Percentiles rank a stretch among this genome's conserved stretches.
Evolutionary conservation across 2,329 filamentous ascomycete genomes (phyloP).

Genomic region (Lasiodiplodia sp.): DNA sequence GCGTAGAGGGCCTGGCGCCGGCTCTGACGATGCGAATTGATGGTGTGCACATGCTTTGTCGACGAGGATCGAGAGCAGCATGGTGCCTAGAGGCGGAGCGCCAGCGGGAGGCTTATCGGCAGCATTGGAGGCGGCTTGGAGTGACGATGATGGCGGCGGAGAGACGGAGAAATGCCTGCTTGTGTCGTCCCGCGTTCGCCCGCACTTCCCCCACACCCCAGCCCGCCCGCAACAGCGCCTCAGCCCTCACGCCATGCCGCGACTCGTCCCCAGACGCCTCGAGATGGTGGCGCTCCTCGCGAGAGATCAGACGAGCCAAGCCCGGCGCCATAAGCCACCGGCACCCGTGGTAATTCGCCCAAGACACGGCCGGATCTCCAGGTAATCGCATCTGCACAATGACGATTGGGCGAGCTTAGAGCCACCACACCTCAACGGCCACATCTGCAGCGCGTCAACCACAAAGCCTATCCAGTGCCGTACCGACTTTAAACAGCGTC

Average conservation of each 20-base stretch:
- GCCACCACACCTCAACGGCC: background rate
- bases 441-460: background rate
- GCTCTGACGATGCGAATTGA: slow-evolving; percentile 40
- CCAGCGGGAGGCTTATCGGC: slow-evolving; percentile 27
- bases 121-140: slow-evolving; percentile 24
- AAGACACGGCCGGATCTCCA: background rate
- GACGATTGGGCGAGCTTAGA: slow-evolving; percentile 24
- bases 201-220: slow-evolving; percentile 8
- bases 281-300: background rate
- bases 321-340: background rate
- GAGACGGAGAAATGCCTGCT: slow-evolving; percentile 25
- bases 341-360: background rate
- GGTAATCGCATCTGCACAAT: slow-evolving; percentile 20
- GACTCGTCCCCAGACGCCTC: background rate
- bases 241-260: slow-evolving; percentile 15
- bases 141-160: slow-evolving; percentile 24
- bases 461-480: background rate
- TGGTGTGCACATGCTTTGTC: slow-evolving; percentile 48
- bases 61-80: slow-evolving; percentile 23
- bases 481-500: background rate
- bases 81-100: slow-evolving; percentile 28
- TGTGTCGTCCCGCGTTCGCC: slow-evolving; percentile 8
- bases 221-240: slow-evolving; percentile 11
- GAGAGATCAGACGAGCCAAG: background rate
- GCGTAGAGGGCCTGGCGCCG: slow-evolving; percentile 33